Conservation (phyloP, 257 asterid species). For the Solanum peruvianum region DNA sequence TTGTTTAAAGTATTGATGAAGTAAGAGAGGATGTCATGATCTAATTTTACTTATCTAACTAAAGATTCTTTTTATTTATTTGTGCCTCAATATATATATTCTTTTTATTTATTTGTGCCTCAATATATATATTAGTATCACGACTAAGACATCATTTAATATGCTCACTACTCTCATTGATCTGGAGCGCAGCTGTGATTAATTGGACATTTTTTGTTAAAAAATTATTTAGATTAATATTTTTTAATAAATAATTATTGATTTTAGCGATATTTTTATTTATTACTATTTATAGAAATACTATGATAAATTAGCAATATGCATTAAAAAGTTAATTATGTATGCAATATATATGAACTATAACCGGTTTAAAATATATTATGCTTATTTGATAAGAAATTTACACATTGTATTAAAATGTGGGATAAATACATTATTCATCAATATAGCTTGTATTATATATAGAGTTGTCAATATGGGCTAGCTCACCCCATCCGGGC, state of each 20-base stretch:
- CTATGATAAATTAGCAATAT: no score
- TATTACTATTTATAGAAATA: no score
- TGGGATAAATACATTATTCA: not conserved
- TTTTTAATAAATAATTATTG: no score
- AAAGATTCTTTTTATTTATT: not conserved
- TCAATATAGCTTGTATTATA: not conserved
- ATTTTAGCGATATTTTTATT: not conserved
- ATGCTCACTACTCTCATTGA: not conserved
- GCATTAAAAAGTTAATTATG: not conserved
- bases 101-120: not conserved
- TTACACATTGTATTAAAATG: no score
- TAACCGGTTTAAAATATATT: no score
- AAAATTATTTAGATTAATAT: no score
- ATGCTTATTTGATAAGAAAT: not conserved
- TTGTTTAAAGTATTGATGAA: not conserved
- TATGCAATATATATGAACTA: not conserved
- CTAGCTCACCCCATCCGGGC: no score
- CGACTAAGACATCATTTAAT: not conserved
- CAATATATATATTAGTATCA: not conserved
- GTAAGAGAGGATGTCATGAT: not conserved
- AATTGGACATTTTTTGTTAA: fast-evolving
- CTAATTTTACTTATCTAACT: not conserved
- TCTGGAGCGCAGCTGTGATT: not conserved
- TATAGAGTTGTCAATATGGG: no score
- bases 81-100: not conserved